Base-by-base conservation (phyloP, 768 basidiomycete genomes). In the Hypholoma fasciculare region DNA sequence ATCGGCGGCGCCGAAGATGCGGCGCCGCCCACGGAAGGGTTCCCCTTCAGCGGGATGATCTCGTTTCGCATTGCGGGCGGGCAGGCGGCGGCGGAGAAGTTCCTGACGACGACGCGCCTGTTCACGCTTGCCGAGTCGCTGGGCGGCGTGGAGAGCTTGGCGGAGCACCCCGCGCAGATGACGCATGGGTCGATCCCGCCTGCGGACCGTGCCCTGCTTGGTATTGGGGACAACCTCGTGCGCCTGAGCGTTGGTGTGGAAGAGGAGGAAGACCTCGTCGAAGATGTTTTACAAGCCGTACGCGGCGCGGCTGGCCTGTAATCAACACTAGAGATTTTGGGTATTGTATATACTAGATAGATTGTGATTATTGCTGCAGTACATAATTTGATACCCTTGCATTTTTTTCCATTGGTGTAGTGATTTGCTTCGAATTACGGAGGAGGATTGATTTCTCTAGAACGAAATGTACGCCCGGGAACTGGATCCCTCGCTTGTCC, bases 31-130 rank as follows among this genome's bases (percentile, higher is more conserved):
- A 72, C 37, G 78, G 81, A 26, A 1, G 92, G 90, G 0, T 90
- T 98, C 76, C 94, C 95, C 0, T 94, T 87, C 68, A 89, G 92
- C 8, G 96, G 96, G 5, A 94, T 98, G 88, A 81, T 98, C 52
- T 85, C 88, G 77, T 94, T 83, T 82, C 87, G 60, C 78, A 86
- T 78, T 74, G 85, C 47, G 76, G 90, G 85, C 1, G 81, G 85
- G 1, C 69, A 74, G 27, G 66, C 59, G 47, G 79, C 82, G 61
- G 88, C 91, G 2, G 81, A 88, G 51, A 75, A 65, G 58, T 95
- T 97, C 76, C 69, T 96, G 56, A 83, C 82, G 0, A 70, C 82
- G 0, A 79, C 86, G 4, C 71, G 82, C 26, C 68, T 96, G 36
- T 94, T 95, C 67, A 81, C 87, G 23, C 78, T 98, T 12, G 96